Conservation (phyloP, 108 stramenopile genomes). For the Parmales sp. region DNA sequence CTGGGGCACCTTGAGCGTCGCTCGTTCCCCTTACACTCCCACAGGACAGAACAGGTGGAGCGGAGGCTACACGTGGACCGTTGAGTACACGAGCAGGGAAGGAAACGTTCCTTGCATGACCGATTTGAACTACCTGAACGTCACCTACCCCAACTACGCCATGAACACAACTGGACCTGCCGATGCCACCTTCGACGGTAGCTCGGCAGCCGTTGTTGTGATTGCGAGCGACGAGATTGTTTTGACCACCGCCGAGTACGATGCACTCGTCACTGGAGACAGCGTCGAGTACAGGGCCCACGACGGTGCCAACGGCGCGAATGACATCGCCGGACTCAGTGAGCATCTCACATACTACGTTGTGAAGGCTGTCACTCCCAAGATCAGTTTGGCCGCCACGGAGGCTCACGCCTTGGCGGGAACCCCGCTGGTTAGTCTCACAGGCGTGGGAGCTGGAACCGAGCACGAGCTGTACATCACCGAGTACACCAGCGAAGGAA, state of each 20-base stretch:
- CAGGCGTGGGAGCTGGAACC: background rate
- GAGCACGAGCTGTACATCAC: background rate
- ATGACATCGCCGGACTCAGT: background rate
- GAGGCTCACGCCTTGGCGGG: background rate
- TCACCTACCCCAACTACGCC: conserved; percentile 19
- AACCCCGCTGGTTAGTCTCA: too few relatives aligned
- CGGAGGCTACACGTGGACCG: conserved; percentile 67
- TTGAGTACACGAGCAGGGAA: conserved; percentile 46
- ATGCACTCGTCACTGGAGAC: background rate
- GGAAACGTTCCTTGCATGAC: conserved; percentile 59
- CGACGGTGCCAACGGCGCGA: background rate
- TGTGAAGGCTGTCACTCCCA: background rate
- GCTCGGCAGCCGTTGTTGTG: background rate
- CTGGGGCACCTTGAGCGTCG: conserved; percentile 49
- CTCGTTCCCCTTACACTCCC: conserved; percentile 39
- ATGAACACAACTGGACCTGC: background rate
- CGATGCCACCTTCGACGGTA: background rate
- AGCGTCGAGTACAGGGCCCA: conserved; percentile 1
- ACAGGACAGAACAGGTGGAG: conserved; percentile 45
- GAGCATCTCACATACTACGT: background rate
- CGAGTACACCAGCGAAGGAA: too few relatives aligned
- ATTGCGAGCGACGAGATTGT: conserved; percentile 1
- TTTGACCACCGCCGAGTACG: background rate
- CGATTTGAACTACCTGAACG: conserved; percentile 11
- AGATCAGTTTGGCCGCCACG: background rate